These are phyloP conservation scores for Solanum paucissectum DNA, from an alignment of 257 asterid genomes.

Conservation along the genomic window DNA sequence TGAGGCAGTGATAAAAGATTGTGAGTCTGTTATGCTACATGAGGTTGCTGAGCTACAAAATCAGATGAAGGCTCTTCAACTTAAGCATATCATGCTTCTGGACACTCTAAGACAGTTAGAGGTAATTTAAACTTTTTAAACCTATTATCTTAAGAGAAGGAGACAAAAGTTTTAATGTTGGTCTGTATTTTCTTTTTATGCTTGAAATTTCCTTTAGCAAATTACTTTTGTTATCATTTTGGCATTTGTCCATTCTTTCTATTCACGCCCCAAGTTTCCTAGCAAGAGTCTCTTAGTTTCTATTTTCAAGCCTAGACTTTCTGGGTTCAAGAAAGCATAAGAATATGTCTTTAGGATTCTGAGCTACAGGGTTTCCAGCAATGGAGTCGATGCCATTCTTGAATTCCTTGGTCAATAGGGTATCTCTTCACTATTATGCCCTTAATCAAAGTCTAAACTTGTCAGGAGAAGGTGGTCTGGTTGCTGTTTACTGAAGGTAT, in stretches of 20 bases:
- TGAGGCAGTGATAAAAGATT: slow-evolving; percentile 66
- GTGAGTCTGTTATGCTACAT: slow-evolving; percentile 70
- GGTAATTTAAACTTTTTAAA: slow-evolving; percentile 23
- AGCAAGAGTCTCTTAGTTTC: background rate
- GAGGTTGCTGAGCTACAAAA: slow-evolving; percentile 79
- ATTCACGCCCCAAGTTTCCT: background rate
- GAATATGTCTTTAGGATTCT: background rate
- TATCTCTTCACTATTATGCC: background rate
- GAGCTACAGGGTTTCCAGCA: background rate
- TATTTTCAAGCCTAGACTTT: background rate
- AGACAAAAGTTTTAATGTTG: background rate
- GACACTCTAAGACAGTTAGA: slow-evolving; percentile 88
- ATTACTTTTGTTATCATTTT: background rate
- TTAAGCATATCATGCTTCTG: slow-evolving; percentile 74
- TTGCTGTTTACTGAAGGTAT: background rate
- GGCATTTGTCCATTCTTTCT: background rate
- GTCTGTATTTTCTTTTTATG: background rate
- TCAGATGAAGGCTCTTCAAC: slow-evolving; percentile 71
- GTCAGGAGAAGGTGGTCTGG: background rate
- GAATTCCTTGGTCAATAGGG: background rate
- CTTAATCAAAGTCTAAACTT: background rate
- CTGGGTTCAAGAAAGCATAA: background rate
- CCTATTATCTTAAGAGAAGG: background rate
- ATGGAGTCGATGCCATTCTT: background rate
- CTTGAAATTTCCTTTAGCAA: background rate